Evolutionary conservation across 2,329 filamentous ascomycete genomes (phyloP).

Genomic region (Nemania sp.): DNA sequence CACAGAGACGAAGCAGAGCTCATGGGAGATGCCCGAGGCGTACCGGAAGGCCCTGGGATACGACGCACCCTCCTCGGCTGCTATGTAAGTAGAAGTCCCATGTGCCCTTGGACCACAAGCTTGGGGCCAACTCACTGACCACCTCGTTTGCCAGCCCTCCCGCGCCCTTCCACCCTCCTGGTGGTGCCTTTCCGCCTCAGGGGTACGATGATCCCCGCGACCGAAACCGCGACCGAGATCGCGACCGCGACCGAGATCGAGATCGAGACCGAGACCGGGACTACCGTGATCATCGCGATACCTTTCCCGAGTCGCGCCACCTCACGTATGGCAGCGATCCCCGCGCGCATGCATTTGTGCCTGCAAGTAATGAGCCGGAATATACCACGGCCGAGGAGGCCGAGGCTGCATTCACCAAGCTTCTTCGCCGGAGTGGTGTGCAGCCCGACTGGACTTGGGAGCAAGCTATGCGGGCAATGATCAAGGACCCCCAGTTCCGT

Average conservation of each 20-base stretch:
- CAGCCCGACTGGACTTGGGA: constrained; percentile 94
- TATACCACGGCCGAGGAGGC: constrained; percentile 83
- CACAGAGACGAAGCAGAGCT: constrained; percentile 85
- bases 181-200: constrained; percentile 37
- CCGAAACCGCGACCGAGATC: constrained; percentile 26
- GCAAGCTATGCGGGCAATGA: constrained; percentile 80
- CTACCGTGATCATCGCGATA: constrained; percentile 42
- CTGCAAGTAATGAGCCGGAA: constrained; percentile 72
- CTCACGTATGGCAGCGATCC: constrained; percentile 60
- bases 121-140: constrained; percentile 4
- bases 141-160: constrained; percentile 36
- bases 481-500: constrained; percentile 90
- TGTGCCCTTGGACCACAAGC: background rate
- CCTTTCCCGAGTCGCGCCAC: constrained; percentile 59
- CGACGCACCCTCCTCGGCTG: constrained; percentile 49
- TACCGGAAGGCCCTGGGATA: constrained; percentile 76
- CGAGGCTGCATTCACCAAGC: constrained; percentile 88
- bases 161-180: constrained; percentile 48
- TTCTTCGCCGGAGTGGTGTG: constrained; percentile 81
- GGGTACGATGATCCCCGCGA: constrained; percentile 38
- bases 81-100: constrained; percentile 42
- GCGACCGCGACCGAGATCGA: constrained; percentile 43
- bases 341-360: constrained; percentile 61
- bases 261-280: no score
- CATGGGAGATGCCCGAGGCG: constrained; percentile 88